These are phyloP conservation scores for Zygosaccharomyces kombuchaensis DNA, from an alignment of 805 yeast genomes.

Conservation along the genomic window DNA sequence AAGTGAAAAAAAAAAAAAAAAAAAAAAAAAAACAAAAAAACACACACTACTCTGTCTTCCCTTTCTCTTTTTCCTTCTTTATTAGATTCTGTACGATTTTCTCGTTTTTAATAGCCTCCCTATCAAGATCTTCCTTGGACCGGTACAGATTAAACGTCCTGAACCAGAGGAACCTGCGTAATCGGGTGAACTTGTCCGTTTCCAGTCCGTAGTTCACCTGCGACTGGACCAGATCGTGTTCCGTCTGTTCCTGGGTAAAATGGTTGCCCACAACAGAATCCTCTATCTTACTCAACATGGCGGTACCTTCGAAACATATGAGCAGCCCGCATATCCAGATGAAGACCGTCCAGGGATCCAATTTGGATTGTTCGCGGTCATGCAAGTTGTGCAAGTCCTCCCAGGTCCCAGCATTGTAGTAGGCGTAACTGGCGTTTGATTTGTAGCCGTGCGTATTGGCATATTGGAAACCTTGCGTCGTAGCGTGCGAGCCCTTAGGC, in stretches of 20 bases:
- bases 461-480: constrained; percentile 6
- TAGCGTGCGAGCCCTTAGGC: constrained; percentile 26
- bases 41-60: not conserved
- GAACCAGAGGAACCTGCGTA: constrained; percentile 56
- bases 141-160: constrained; percentile 38
- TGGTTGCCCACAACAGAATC: constrained; percentile 33
- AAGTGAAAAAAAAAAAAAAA: not conserved
- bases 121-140: constrained; percentile 32
- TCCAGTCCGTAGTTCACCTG: constrained; percentile 52
- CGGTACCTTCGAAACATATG: constrained; percentile 40
- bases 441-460: constrained; percentile 31
- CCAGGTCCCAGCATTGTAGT: constrained; percentile 64
- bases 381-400: constrained; percentile 48
- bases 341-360: constrained; percentile 39
- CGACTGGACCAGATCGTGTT: constrained; percentile 39
- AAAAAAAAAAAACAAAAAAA: not conserved
- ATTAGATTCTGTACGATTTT: constrained; percentile 55
- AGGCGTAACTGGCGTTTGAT: constrained; percentile 33
- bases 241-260: constrained; percentile 40
- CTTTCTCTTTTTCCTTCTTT: constrained; percentile 7
- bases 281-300: constrained; percentile 38
- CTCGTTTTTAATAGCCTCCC: constrained; percentile 61
- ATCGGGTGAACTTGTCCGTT: constrained; percentile 44
- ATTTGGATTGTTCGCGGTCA: constrained; percentile 41
- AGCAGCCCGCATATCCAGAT: constrained; percentile 38